Evolutionary conservation across 495 filamentous ascomycete species (phyloP).

Genomic region (Hypoxylon fragiforme): DNA sequence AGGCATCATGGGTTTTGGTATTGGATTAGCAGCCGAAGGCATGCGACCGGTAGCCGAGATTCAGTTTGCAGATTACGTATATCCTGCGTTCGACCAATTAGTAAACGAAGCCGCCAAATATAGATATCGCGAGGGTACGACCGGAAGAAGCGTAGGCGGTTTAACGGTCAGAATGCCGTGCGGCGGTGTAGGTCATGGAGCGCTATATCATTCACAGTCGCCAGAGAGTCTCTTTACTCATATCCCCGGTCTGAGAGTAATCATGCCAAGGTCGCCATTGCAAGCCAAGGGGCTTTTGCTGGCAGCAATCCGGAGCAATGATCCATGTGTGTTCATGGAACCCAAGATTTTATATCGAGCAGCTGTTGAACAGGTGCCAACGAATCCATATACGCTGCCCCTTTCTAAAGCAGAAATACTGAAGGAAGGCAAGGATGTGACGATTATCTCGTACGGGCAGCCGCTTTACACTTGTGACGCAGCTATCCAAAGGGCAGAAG

Average conservation of each 20-base stretch:
- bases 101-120: slow-evolving; percentile 97
- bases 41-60: slow-evolving; percentile 95
- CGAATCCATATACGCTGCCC: slow-evolving; percentile 77
- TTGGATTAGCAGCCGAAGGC: slow-evolving; percentile 86
- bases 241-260: slow-evolving; percentile 84
- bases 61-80: slow-evolving; percentile 98
- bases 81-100: slow-evolving; percentile 94
- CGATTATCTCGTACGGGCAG: slow-evolving; percentile 88
- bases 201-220: slow-evolving; percentile 91
- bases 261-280: slow-evolving; percentile 85
- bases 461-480: slow-evolving; percentile 85
- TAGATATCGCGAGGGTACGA: slow-evolving; percentile 79
- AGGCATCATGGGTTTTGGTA: slow-evolving; percentile 91
- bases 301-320: slow-evolving; percentile 77
- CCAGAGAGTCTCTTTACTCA: slow-evolving; percentile 93
- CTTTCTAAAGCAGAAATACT: slow-evolving; percentile 87
- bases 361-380: slow-evolving; percentile 92
- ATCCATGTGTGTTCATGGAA: slow-evolving; percentile 96
- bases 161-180: slow-evolving; percentile 93
- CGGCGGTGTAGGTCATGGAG: slow-evolving; percentile 94
- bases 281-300: slow-evolving; percentile 93
- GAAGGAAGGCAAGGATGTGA: slow-evolving; percentile 81
- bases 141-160: slow-evolving; percentile 69
- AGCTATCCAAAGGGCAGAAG: slow-evolving; percentile 80
- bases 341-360: slow-evolving; percentile 95